Conservation (phyloP, 495 filamentous ascomycete genomes). For the Penicillium turbatum region DNA sequence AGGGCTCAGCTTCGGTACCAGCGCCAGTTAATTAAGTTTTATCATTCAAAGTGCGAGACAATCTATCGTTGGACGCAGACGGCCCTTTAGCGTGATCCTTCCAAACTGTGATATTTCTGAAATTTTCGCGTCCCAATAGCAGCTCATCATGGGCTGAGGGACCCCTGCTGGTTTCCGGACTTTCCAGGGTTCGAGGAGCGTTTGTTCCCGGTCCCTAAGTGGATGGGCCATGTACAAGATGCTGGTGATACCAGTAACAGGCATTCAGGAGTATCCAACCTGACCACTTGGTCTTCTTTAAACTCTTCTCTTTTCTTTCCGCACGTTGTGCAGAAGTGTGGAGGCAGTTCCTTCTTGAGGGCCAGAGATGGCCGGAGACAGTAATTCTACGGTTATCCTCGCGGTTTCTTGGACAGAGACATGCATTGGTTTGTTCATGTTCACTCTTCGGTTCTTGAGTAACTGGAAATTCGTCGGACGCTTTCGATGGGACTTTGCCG, state of each 20-base stretch:
- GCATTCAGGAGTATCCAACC: neutral
- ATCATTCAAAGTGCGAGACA: no score
- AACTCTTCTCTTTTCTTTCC: neutral
- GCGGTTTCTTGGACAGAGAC: constrained; percentile 17
- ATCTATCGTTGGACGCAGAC: neutral
- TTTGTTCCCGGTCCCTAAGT: no score
- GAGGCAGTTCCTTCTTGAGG: neutral
- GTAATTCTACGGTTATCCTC: constrained; percentile 8
- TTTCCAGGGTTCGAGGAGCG: neutral
- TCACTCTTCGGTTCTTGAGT: constrained; percentile 16
- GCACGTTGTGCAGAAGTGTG: neutral
- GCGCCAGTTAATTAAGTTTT: neutral
- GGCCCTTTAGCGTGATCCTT: neutral
- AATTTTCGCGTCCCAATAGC: neutral
- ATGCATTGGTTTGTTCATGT: constrained; percentile 11
- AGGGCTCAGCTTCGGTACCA: neutral
- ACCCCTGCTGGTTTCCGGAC: neutral
- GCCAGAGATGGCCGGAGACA: constrained; percentile 6
- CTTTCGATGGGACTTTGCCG: constrained; percentile 19
- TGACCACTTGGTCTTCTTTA: neutral
- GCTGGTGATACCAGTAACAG: neutral
- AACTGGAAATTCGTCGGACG: constrained; percentile 16
- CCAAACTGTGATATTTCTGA: neutral
- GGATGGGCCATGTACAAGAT: neutral
- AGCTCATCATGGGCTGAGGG: neutral